These are phyloP conservation scores for Smittium culicis DNA, from an alignment of 371 early-diverging fungal species.

Conservation along the genomic window DNA sequence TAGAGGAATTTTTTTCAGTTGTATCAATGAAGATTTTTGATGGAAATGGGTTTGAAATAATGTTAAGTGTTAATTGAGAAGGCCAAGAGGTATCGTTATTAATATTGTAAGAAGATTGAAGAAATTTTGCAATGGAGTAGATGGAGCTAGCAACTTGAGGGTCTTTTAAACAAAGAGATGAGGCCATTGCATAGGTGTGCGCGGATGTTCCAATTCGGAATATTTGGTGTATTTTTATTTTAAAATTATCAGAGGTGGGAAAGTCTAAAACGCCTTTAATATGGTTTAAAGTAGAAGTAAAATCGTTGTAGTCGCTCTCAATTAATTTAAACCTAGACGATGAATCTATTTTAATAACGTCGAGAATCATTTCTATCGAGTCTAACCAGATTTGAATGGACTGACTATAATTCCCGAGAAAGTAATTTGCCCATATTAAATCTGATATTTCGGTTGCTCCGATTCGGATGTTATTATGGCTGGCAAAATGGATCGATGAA, in stretches of 20 bases:
- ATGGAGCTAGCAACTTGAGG: background rate
- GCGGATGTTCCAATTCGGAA: background rate
- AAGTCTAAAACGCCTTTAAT: background rate
- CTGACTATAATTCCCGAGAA: background rate
- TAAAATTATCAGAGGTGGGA: background rate
- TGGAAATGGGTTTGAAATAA: background rate
- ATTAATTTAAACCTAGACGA: background rate
- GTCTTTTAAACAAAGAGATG: background rate
- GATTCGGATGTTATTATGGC: background rate
- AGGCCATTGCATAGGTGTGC: background rate
- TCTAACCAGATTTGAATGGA: background rate
- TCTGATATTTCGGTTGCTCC: background rate
- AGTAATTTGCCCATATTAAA: background rate
- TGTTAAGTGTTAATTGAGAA: background rate
- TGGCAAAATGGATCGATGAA: background rate
- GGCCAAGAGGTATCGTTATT: background rate
- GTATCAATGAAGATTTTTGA: background rate
- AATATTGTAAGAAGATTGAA: background rate
- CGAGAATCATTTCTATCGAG: background rate
- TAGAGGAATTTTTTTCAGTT: background rate
- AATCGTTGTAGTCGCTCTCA: background rate
- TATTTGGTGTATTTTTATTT: background rate
- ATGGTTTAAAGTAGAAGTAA: background rate
- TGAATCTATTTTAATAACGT: background rate
- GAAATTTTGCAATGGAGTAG: background rate